Percentiles rank a stretch among this genome's conserved stretches.
Conservation (phyloP, 257 asterid genomes). For the Petrea volubilis region DNA sequence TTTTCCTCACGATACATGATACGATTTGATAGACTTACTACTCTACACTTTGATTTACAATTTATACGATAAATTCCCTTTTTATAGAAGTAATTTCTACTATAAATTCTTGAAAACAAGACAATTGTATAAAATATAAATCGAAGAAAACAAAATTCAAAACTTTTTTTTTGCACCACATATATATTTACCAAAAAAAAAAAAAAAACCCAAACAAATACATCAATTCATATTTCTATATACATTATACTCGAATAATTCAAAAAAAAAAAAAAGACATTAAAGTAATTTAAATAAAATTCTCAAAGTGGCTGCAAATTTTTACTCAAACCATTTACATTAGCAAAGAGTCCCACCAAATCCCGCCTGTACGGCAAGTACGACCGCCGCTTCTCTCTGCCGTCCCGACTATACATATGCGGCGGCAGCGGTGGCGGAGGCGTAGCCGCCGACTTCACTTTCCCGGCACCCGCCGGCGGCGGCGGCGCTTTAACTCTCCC, state of each 20-base stretch:
- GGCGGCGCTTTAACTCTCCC: constrained; percentile 10
- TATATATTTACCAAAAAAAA: background rate
- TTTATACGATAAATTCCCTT: no score
- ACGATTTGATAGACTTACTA: no score
- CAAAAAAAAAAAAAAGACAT: background rate
- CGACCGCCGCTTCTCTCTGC: constrained; percentile 43
- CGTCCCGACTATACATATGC: constrained; percentile 27
- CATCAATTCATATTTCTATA: background rate
- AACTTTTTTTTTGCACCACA: background rate
- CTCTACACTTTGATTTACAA: no score
- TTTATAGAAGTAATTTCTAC: no score
- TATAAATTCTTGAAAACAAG: background rate
- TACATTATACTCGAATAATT: background rate
- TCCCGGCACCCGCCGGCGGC: constrained; percentile 15
- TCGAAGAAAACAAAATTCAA: background rate
- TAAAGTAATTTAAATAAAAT: background rate
- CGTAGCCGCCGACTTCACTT: constrained; percentile 22
- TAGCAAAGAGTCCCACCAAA: constrained; percentile 39
- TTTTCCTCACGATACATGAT: no score
- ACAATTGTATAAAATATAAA: no score
- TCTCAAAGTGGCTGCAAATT: constrained; percentile 36
- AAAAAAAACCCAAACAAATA: background rate
- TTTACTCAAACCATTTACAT: constrained; percentile 38
- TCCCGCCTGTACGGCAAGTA: constrained; percentile 49
- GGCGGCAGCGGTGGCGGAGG: constrained; percentile 20